These are phyloP conservation scores for Mortierella sp. DNA, from an alignment of 371 early-diverging fungal species.

Conservation along the genomic window DNA sequence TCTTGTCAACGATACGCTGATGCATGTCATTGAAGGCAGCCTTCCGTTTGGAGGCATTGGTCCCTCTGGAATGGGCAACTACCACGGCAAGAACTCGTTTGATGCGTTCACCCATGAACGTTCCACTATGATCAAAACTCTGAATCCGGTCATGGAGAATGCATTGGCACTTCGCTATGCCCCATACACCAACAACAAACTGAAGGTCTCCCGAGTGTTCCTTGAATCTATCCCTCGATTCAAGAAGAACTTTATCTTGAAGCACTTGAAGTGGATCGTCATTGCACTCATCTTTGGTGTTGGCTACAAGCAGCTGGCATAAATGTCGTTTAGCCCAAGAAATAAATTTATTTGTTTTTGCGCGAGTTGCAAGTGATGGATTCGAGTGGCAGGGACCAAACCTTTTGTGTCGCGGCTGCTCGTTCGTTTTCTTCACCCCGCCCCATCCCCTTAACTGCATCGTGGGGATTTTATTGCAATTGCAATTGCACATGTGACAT, in stretches of 20 bases:
- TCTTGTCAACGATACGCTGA: slow-evolving; percentile 83
- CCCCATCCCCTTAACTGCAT: no score
- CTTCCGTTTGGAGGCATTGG: slow-evolving; percentile 97
- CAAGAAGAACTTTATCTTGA: slow-evolving; percentile 32
- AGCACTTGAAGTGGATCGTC: slow-evolving; percentile 45
- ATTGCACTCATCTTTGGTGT: slow-evolving; percentile 46
- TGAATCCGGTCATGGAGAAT: slow-evolving; percentile 52
- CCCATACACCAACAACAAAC: slow-evolving; percentile 63
- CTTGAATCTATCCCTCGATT: slow-evolving; percentile 55
- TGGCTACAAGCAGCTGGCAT: slow-evolving; percentile 22
- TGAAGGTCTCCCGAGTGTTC: slow-evolving; percentile 51
- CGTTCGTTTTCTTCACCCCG: no score
- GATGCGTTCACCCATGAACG: slow-evolving; percentile 80
- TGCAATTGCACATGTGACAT: no score
- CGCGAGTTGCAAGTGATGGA: no score
- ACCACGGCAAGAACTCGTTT: slow-evolving; percentile 86
- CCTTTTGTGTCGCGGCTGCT: no score
- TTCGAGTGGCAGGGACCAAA: no score
- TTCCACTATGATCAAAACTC: slow-evolving; percentile 63
- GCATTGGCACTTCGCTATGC: slow-evolving; percentile 65
- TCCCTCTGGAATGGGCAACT: slow-evolving; percentile 86
- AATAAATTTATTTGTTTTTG: no score
- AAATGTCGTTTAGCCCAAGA: no score
- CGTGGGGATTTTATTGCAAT: no score
- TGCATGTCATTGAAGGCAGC: slow-evolving; percentile 68